Percentiles rank a stretch among this genome's conserved stretches.
These are phyloP conservation scores for Hericium alpestre DNA, from an alignment of 768 basidiomycete species.

Conservation along the genomic window DNA sequence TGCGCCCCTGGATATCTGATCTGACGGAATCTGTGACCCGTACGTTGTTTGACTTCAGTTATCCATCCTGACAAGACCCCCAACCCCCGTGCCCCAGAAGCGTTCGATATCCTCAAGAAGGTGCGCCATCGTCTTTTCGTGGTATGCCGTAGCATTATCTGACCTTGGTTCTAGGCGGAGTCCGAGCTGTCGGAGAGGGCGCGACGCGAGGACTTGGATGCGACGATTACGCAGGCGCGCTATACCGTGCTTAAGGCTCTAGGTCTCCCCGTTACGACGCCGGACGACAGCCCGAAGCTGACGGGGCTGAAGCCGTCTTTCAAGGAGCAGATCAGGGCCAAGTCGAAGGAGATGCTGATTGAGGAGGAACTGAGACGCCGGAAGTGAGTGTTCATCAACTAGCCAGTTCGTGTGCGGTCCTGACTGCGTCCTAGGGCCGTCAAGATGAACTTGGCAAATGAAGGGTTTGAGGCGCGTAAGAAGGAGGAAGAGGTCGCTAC, in stretches of 20 bases:
- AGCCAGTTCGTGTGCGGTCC: background rate
- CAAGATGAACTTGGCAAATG: slow-evolving; percentile 86
- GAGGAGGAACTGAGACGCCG: slow-evolving; percentile 82
- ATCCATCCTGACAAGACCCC: slow-evolving; percentile 98
- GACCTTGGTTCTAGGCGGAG: slow-evolving; percentile 53
- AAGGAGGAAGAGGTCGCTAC: slow-evolving; percentile 76
- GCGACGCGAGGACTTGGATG: slow-evolving; percentile 75
- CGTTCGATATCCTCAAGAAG: slow-evolving; percentile 91
- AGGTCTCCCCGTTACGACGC: slow-evolving; percentile 47
- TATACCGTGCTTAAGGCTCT: slow-evolving; percentile 51
- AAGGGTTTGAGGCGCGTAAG: slow-evolving; percentile 85
- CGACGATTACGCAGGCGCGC: slow-evolving; percentile 68
- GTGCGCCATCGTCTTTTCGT: slow-evolving; percentile 25
- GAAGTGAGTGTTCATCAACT: slow-evolving; percentile 42
- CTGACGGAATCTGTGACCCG: slow-evolving; percentile 14
- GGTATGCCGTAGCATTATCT: background rate
- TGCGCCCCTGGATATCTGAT: slow-evolving; percentile 5
- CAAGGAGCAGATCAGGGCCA: slow-evolving; percentile 52
- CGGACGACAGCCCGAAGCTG: slow-evolving; percentile 50
- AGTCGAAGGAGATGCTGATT: slow-evolving; percentile 77
- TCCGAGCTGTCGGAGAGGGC: slow-evolving; percentile 69
- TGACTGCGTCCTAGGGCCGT: slow-evolving; percentile 46
- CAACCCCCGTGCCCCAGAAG: slow-evolving; percentile 80
- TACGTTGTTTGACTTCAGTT: slow-evolving; percentile 50
- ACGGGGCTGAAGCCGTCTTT: slow-evolving; percentile 48